Percentiles rank a stretch among this genome's conserved stretches.
These are phyloP conservation scores for Salix purpurea DNA, from an alignment of 345 rosid species.

Conservation along the genomic window DNA sequence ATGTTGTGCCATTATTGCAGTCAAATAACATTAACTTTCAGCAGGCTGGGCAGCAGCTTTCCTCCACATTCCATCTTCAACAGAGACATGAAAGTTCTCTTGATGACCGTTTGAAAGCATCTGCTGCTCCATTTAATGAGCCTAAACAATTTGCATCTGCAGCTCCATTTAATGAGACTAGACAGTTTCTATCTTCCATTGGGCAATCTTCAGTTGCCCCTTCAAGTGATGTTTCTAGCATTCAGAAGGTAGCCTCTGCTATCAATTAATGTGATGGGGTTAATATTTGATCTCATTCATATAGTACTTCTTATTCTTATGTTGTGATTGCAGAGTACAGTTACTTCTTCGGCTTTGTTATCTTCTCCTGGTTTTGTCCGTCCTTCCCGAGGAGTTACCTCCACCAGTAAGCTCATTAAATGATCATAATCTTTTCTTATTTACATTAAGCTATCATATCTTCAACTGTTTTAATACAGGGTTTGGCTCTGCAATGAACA, in stretches of 20 bases:
- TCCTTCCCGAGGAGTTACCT: slow-evolving; percentile 58
- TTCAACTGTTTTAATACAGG: slow-evolving; percentile 38
- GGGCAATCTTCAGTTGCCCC: slow-evolving; percentile 40
- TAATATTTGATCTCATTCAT: background rate
- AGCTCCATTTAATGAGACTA: slow-evolving; percentile 38
- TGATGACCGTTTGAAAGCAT: slow-evolving; percentile 56
- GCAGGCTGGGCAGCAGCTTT: slow-evolving; percentile 44
- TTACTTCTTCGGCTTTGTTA: slow-evolving; percentile 39
- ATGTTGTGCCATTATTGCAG: slow-evolving; percentile 34
- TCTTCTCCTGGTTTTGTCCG: slow-evolving; percentile 61
- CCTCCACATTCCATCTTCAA: slow-evolving; percentile 51
- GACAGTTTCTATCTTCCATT: slow-evolving; percentile 36
- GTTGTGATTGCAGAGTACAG: slow-evolving; percentile 37
- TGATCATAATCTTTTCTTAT: background rate
- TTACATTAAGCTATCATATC: background rate
- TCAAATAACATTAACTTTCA: slow-evolving; percentile 33
- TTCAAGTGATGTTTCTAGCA: slow-evolving; percentile 44
- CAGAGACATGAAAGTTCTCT: slow-evolving; percentile 49
- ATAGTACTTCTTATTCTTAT: slow-evolving; percentile 3
- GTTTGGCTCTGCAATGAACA: slow-evolving; percentile 95
- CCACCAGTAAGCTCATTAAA: slow-evolving; percentile 57
- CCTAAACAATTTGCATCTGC: slow-evolving; percentile 36
- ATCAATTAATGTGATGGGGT: background rate
- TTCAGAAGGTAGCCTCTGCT: slow-evolving; percentile 47
- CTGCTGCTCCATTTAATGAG: slow-evolving; percentile 36